Evolutionary conservation across 768 basidiomycete genomes (phyloP).

Genomic region (Leccinum sublutescens): DNA sequence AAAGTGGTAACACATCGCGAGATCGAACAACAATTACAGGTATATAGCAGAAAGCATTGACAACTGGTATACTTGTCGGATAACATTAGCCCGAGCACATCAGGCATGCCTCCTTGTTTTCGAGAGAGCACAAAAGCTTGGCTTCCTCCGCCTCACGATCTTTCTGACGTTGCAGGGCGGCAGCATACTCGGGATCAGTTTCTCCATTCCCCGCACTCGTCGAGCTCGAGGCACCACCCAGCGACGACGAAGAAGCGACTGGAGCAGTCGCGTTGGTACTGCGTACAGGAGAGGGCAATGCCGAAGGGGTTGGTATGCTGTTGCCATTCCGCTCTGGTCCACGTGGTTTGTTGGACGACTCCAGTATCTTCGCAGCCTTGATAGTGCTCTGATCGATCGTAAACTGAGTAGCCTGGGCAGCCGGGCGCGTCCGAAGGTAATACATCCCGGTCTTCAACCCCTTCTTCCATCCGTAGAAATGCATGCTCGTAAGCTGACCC

Average conservation of each 20-base stretch:
- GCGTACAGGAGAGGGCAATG: slow-evolving; percentile 27
- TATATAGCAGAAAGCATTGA: slow-evolving; percentile 1
- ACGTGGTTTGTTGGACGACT: slow-evolving; percentile 19
- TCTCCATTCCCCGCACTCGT: slow-evolving; percentile 37
- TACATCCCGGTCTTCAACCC: slow-evolving; percentile 99
- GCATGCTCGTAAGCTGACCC: slow-evolving; percentile 94
- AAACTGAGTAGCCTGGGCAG: slow-evolving; percentile 96
- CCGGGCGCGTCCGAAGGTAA: slow-evolving; percentile 92
- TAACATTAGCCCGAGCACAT: slow-evolving; percentile 81
- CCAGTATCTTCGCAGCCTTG: slow-evolving; percentile 47
- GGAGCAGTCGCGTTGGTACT: slow-evolving; percentile 35
- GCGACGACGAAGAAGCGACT: slow-evolving; percentile 23
- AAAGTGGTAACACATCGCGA: background rate
- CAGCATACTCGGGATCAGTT: slow-evolving; percentile 70
- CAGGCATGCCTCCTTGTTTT: slow-evolving; percentile 92
- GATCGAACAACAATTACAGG: background rate
- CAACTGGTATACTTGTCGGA: background rate
- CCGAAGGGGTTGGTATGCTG: slow-evolving; percentile 25
- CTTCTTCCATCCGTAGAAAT: slow-evolving; percentile 99
- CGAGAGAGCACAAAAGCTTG: slow-evolving; percentile 78
- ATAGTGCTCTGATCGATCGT: slow-evolving; percentile 85
- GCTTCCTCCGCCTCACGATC: slow-evolving; percentile 79
- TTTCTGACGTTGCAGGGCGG: slow-evolving; percentile 66
- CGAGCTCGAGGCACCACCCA: slow-evolving; percentile 11
- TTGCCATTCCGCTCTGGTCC: slow-evolving; percentile 14